Conservation (phyloP, 352 stramenopile species). For the Phytophthora multivora region DNA sequence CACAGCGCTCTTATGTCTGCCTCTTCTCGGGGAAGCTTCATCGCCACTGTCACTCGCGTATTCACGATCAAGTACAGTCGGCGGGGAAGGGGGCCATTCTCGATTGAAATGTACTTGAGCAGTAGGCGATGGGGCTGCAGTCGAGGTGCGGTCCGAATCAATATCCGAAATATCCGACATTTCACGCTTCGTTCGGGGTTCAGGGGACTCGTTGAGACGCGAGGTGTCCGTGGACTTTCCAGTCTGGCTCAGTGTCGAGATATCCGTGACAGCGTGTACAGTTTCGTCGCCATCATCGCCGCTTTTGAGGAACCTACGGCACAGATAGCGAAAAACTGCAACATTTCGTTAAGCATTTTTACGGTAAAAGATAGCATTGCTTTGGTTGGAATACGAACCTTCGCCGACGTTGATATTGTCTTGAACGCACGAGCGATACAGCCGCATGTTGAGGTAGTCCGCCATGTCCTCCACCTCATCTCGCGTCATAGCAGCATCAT, state of each 20-base stretch:
- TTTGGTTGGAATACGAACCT: slow-evolving; percentile 28
- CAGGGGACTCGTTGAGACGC: slow-evolving; percentile 14
- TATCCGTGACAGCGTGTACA: slow-evolving; percentile 54
- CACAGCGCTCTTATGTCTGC: slow-evolving; percentile 9
- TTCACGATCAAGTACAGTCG: slow-evolving; percentile 29
- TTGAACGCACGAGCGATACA: slow-evolving; percentile 72
- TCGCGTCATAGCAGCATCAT: slow-evolving; percentile 63
- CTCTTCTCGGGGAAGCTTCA: slow-evolving; percentile 18
- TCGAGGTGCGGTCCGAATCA: slow-evolving; percentile 33
- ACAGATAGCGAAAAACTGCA: slow-evolving; percentile 66
- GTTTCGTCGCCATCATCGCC: slow-evolving; percentile 39
- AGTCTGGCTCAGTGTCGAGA: slow-evolving; percentile 54
- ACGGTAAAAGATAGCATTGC: not conserved
- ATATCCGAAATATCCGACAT: slow-evolving; percentile 46
- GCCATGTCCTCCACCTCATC: slow-evolving; percentile 71
- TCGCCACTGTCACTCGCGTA: slow-evolving; percentile 28
- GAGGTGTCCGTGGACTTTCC: slow-evolving; percentile 14
- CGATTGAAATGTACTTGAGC: slow-evolving; percentile 5
- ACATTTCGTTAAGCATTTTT: not conserved
- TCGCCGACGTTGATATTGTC: slow-evolving; percentile 78
- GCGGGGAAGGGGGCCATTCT: slow-evolving; percentile 15
- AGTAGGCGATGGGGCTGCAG: slow-evolving; percentile 25
- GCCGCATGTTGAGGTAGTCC: slow-evolving; percentile 53
- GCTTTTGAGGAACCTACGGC: slow-evolving; percentile 53
- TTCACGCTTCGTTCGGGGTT: slow-evolving; percentile 38